Percentiles rank a stretch among this genome's conserved stretches.
Conservation (phyloP, 2,329 filamentous ascomycete genomes). For the Aspergillus bombycis region DNA sequence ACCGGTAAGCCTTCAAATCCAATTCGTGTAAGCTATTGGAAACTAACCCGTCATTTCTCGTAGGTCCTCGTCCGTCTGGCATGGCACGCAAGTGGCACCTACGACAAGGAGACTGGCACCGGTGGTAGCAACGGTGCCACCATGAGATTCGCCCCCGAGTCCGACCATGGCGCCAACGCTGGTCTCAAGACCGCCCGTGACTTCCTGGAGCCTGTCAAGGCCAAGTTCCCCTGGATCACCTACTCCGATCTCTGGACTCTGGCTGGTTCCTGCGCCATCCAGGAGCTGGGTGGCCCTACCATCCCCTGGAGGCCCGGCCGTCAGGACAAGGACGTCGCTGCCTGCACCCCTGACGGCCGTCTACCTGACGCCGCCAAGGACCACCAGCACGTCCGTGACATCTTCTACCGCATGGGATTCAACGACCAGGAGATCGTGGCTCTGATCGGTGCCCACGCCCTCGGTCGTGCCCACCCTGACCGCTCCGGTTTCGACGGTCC, state of each 20-base stretch:
- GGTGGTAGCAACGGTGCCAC: conserved; percentile 95
- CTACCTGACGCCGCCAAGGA: conserved; percentile 80
- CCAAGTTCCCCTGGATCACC: conserved; percentile 89
- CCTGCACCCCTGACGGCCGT: conserved; percentile 93
- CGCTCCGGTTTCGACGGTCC: conserved; percentile 86
- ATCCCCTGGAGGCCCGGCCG: conserved; percentile 91
- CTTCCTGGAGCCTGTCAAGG: conserved; percentile 90
- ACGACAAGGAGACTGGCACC: conserved; percentile 82
- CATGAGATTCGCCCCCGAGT: conserved; percentile 92
- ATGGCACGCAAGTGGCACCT: conserved; percentile 94
- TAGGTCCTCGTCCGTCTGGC: conserved; percentile 79
- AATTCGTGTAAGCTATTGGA: neutral
- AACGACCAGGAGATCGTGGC: conserved; percentile 96
- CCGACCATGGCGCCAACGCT: conserved; percentile 89
- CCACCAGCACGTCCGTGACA: conserved; percentile 79
- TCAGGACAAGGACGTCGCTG: conserved; percentile 73
- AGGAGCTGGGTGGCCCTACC: conserved; percentile 90
- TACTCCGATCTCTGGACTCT: conserved; percentile 99
- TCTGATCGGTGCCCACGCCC: conserved; percentile 79
- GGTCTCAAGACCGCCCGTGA: conserved; percentile 83
- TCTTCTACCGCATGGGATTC: conserved; percentile 98
- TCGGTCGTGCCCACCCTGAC: conserved; percentile 87
- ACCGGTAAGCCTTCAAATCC: conserved; percentile 57
- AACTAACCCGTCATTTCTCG: neutral
- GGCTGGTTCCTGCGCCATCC: conserved; percentile 78